Evolutionary conservation across 148 eudicot genomes (phyloP), one percentile per base, ranked within the genome.

Genomic region (Dysphania ambrosioides): DNA sequence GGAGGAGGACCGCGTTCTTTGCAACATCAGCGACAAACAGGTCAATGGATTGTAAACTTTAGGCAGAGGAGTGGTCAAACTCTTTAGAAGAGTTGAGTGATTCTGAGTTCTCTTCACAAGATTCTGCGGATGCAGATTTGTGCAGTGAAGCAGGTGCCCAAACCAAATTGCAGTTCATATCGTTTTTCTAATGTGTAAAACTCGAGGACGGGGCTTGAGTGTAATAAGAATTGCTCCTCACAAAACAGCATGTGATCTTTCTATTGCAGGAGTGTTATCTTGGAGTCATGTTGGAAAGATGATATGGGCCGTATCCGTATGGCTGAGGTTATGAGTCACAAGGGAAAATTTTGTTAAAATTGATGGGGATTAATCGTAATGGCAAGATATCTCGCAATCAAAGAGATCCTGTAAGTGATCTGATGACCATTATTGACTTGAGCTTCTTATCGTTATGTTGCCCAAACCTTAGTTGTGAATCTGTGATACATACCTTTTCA

Each of bases 361-460:
- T 93, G 3, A 90, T 85, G 65, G 98, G 98, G 36, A 82, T 95
- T 57, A 79, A 81, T 78, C 91, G 96, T 16, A 73, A 65, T 60
- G 83, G 92, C 57, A 95, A 87, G 75, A 81, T 82, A 85, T 82
- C 85, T 86, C 82, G 81, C 82, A 34, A 85, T 88, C 40, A 97
- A 95, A 81, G 98, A 95, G 81, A 83, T 91, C 58, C 60, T 95
- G 97, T 95, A 82, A 53, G 97, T 88, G 47, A 70, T 32, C 61
- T 35, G 6, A 8, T 13, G 64, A 70, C 36, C 4, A 5, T 34
- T 40, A 2, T 26, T 66, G 19, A 32, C 38, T 32, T 34, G 32
- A 30, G 67, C 23, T 30, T 29, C 23, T 59, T 34, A 12, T 59
- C 8, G 7, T 32, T 8, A 36, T 40, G 12, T 18, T n/a, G 47